Percentiles rank a stretch among this genome's conserved stretches.
Conservation (phyloP, 768 basidiomycete genomes). For the Auricularia sp. region DNA sequence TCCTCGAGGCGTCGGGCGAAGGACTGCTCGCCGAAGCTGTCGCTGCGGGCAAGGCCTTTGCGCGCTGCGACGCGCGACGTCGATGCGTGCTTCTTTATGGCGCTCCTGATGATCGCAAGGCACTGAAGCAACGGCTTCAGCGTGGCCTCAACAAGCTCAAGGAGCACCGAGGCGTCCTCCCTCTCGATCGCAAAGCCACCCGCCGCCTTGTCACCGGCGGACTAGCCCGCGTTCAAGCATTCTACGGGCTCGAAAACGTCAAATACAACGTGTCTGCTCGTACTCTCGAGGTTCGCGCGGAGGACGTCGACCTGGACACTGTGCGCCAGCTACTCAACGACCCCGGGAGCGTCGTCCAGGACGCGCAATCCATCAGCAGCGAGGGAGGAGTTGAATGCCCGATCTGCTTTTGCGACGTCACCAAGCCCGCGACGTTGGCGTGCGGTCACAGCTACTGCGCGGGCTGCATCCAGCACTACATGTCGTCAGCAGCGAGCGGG, state of each 20-base stretch:
- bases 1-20: constrained; percentile 34
- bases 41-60: background rate
- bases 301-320: constrained; percentile 32
- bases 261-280: constrained; percentile 35
- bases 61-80: constrained; percentile 15
- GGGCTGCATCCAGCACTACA: constrained; percentile 48
- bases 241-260: constrained; percentile 51
- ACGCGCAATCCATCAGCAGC: background rate
- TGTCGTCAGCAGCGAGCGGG: constrained; percentile 46
- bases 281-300: constrained; percentile 47
- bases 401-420: constrained; percentile 54
- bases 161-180: background rate
- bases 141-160: background rate
- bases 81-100: constrained; percentile 29
- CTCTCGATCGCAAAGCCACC: background rate
- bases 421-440: constrained; percentile 39
- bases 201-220: constrained; percentile 32
- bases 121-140: constrained; percentile 7
- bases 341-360: background rate
- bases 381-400: constrained; percentile 37
- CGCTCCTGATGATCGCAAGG: constrained; percentile 33
- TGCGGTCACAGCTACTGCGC: constrained; percentile 69
- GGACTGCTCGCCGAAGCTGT: background rate
- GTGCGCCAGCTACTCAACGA: constrained; percentile 16
- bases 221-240: constrained; percentile 34